Base-by-base conservation (phyloP, 2,329 filamentous ascomycete species). In the Colletotrichum truncatum region DNA sequence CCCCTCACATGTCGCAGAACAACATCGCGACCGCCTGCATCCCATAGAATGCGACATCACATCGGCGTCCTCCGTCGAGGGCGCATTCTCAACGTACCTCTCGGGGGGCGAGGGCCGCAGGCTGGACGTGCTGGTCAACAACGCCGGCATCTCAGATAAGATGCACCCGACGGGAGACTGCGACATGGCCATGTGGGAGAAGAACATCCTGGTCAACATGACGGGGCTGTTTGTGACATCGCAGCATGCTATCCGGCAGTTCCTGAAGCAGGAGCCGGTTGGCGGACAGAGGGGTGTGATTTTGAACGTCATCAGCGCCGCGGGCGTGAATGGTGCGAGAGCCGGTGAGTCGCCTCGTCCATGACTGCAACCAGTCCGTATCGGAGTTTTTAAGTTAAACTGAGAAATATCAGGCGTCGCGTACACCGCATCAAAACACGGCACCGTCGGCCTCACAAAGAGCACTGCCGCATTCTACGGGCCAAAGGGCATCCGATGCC, bases 391-490 rank as follows among this genome's bases (percentile, higher is more conserved):
- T n/a, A n/a, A n/a, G n/a, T n/a, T n/a, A n/a, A n/a, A 51, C n/a
- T 51, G 48, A 51, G 16, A 12, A 51, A 2, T 9, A 28, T 2
- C 21, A 10, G 84, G 84, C 21, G 80, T 77, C 14, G 82, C 84
- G 12, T 87, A 87, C 70, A 86, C 84, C 0, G 79, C 80, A 0
- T 81, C 77, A 72, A 87, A 88, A 73, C 84, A 87, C 67, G 85
- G 81, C 4, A 71, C 87, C 4, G 70, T 85, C 3, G 85, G 83
- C 0, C 73, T 88, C 56, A 86, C 84, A 8, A 84, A 83, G 72
- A 89, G 85, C 74, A 89, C 85, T 8, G 86, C 86, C 2, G 79
- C 81, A 0, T 85, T 80, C 69, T 89, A 89, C 69, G 81, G 81
- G 0, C 75, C 76, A 18, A 82, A 84, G 72, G 85, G 85, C 21